A percentile compares a stretch with the other conserved stretches of the same genome.
phyloP scores from a whole-genome alignment of 306 rosid genomes.

The Trichosanthes cucumerina region DNA sequence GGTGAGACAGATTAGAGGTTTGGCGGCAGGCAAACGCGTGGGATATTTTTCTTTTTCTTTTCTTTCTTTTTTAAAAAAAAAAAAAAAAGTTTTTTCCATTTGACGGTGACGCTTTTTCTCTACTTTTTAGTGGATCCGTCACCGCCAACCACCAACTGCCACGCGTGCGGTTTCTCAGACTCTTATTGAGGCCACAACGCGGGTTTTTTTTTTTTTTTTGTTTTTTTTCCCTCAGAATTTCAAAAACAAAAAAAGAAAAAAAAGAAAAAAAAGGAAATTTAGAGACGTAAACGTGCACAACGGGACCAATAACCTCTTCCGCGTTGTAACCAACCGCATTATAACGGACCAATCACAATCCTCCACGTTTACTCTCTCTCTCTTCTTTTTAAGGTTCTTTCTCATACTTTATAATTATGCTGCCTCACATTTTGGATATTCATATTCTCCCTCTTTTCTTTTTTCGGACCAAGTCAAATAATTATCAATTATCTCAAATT shows the following conservation, averaged over 20 bases:
- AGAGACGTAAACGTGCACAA: conserved; percentile 66
- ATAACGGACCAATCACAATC: neutral
- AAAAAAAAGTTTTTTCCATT: neutral
- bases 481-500: neutral
- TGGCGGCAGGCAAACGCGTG: conserved; percentile 40
- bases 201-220: neutral
- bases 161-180: conserved; percentile 37
- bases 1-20: neutral
- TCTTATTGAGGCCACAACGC: conserved; percentile 10
- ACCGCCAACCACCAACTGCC: conserved; percentile 24
- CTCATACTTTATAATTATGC: neutral
- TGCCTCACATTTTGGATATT: conserved; percentile 6
- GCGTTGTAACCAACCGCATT: conserved; percentile 9
- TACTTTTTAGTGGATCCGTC: neutral
- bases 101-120: conserved; percentile 34
- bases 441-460: neutral
- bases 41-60: conserved; percentile 17
- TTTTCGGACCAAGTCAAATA: neutral
- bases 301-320: conserved; percentile 14
- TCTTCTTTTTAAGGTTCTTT: neutral
- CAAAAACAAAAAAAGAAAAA: neutral
- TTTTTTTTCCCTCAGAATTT: neutral
- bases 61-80: no score
- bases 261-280: conserved; percentile 17
- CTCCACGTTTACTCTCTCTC: neutral